phyloP scores from a whole-genome alignment of 2,329 filamentous ascomycete species.

The Colletotrichum simmondsii region DNA sequence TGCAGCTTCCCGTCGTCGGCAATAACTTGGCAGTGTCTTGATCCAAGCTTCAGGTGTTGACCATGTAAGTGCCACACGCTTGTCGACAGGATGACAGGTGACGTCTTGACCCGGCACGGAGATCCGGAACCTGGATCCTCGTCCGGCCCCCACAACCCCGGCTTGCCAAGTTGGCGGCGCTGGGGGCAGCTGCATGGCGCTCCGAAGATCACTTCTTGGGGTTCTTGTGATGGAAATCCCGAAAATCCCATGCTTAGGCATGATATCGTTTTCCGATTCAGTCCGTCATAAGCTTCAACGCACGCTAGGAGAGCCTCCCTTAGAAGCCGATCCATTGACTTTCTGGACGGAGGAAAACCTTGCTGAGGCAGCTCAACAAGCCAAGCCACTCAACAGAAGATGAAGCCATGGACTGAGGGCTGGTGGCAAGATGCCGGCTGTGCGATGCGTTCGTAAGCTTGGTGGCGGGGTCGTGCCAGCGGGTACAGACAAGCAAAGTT shows the following conservation, averaged over 20 bases:
- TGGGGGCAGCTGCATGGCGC: slow-evolving; percentile 19
- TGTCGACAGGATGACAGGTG: not conserved
- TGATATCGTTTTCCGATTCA: not conserved
- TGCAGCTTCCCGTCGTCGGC: not conserved
- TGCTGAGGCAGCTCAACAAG: not conserved
- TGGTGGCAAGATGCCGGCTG: not conserved
- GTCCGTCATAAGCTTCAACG: not conserved
- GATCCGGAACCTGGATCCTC: slow-evolving; percentile 6
- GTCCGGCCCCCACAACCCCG: slow-evolving; percentile 7
- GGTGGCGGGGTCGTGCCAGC: slow-evolving; percentile 9
- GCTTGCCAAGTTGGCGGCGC: slow-evolving; percentile 17
- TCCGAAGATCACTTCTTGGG: slow-evolving; percentile 13
- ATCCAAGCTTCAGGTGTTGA: not conserved
- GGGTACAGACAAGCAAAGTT: not conserved
- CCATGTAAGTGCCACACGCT: not conserved
- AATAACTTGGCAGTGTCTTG: not conserved
- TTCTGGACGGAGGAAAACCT: not conserved
- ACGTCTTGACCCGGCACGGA: not conserved
- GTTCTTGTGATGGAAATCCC: not conserved
- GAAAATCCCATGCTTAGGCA: not conserved
- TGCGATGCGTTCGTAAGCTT: slow-evolving; percentile 13
- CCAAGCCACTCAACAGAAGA: not conserved
- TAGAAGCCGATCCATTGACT: not conserved
- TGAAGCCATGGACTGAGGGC: not conserved
- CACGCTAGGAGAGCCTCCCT: not conserved